phyloP scores from a whole-genome alignment of 2,329 filamentous ascomycete species.

The Colletotrichum sp. region DNA sequence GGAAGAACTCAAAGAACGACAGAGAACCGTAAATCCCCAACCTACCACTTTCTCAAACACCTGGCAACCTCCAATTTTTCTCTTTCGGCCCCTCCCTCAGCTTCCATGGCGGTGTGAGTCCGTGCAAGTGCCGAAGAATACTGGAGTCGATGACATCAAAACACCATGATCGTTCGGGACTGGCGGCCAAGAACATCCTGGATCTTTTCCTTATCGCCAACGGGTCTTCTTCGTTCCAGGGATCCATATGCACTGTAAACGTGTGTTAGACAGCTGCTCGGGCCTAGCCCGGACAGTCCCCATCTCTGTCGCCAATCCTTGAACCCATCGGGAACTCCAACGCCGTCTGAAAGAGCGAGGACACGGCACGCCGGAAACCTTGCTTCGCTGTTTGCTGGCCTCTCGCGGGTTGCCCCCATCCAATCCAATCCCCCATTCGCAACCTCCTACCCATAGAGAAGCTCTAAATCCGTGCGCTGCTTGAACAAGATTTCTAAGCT shows the following conservation, averaged over 20 bases:
- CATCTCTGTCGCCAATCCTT: neutral
- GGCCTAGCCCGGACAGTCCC: neutral
- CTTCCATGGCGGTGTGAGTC: slow-evolving; percentile 3
- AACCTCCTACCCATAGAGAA: neutral
- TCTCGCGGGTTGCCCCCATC: neutral
- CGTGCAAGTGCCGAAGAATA: slow-evolving; percentile 9
- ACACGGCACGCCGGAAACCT: neutral
- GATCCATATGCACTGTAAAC: neutral
- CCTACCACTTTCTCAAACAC: neutral
- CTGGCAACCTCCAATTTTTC: neutral
- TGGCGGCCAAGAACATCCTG: neutral
- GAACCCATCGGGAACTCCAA: neutral
- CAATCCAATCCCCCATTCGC: neutral
- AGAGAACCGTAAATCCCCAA: neutral
- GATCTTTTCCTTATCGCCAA: neutral
- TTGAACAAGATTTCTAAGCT: slow-evolving; percentile 12
- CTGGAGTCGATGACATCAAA: slow-evolving; percentile 21
- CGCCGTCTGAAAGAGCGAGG: neutral
- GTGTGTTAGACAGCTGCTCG: neutral
- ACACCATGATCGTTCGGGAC: neutral
- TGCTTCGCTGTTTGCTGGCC: neutral
- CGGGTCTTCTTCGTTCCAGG: neutral
- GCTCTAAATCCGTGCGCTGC: neutral
- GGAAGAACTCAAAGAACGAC: neutral
- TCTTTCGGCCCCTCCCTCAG: neutral